phyloP scores from a whole-genome alignment of 768 basidiomycete genomes.

The Tylopilus felleus region DNA sequence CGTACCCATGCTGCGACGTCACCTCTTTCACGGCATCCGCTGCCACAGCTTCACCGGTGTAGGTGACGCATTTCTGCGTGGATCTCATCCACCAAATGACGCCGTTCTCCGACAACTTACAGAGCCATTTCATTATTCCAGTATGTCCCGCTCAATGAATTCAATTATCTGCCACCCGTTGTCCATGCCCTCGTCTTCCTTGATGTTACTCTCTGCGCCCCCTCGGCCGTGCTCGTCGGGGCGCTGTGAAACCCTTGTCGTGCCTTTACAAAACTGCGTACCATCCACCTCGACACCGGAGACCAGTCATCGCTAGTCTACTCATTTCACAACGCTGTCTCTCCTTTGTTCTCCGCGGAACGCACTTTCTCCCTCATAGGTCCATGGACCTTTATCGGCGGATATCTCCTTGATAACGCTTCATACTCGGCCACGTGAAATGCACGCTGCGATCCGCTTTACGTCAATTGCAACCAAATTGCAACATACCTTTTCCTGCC shows the following conservation, averaged over 20 bases:
- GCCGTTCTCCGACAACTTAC: constrained; percentile 22
- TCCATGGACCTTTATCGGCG: constrained; percentile 29
- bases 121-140: constrained; percentile 27
- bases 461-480: constrained; percentile 30
- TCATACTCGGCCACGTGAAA: constrained; percentile 14
- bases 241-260: constrained; percentile 1
- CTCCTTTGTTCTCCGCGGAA: not conserved
- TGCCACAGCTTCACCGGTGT: constrained; percentile 2
- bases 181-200: constrained; percentile 20
- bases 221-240: constrained; percentile 21
- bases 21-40: constrained; percentile 7
- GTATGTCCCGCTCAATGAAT: constrained; percentile 25
- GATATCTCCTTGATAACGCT: constrained; percentile 26
- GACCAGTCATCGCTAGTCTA: not conserved
- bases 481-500: constrained; percentile 30
- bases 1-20: constrained; percentile 8
- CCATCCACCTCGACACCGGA: constrained; percentile 1
- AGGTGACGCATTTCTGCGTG: constrained; percentile 17
- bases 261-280: constrained; percentile 1
- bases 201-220: constrained; percentile 10
- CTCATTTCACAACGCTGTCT: not conserved
- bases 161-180: constrained; percentile 30
- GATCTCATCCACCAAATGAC: constrained; percentile 23
- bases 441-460: constrained; percentile 22
- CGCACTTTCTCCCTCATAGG: not conserved